Evolutionary conservation across 305 asterid genomes (phyloP).

Genomic region (Fraxinus nigra): DNA sequence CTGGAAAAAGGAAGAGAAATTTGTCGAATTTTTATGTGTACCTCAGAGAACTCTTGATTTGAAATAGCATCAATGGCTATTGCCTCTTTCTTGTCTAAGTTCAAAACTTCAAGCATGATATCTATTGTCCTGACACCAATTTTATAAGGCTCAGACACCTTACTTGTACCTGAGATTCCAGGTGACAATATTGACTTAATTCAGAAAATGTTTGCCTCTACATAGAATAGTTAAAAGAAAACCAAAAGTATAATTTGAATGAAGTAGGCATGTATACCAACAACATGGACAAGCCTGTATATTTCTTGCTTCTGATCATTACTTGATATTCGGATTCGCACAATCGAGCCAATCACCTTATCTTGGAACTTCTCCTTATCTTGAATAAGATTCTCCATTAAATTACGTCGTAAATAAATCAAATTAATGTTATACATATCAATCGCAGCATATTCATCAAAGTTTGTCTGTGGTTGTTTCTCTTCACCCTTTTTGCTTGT

Average conservation of each 20-base stretch:
- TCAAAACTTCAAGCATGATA: slow-evolving; percentile 77
- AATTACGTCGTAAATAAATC: slow-evolving; percentile 71
- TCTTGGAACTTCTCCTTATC: slow-evolving; percentile 59
- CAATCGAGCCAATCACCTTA: slow-evolving; percentile 74
- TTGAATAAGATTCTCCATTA: slow-evolving; percentile 73
- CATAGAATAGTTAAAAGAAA: neutral
- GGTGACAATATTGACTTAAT: slow-evolving; percentile 15
- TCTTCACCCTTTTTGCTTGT: slow-evolving; percentile 54
- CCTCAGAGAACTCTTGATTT: slow-evolving; percentile 85
- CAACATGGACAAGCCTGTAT: slow-evolving; percentile 92
- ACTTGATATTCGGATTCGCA: slow-evolving; percentile 72
- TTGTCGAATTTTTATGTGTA: slow-evolving; percentile 17
- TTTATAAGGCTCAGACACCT: slow-evolving; percentile 66
- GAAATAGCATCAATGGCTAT: slow-evolving; percentile 73
- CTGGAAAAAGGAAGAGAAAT: slow-evolving; percentile 14
- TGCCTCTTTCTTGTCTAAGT: slow-evolving; percentile 78
- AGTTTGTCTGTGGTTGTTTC: slow-evolving; percentile 45
- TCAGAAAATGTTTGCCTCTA: slow-evolving; percentile 7
- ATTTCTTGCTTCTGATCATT: slow-evolving; percentile 78
- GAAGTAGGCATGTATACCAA: slow-evolving; percentile 48
- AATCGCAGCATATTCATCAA: slow-evolving; percentile 78
- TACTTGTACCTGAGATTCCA: slow-evolving; percentile 59
- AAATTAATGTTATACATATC: slow-evolving; percentile 79
- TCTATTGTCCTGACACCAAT: slow-evolving; percentile 65
- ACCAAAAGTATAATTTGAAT: neutral